These are phyloP conservation scores for Protomyces gravidus DNA, from an alignment of 1,139 yeast species.

Conservation along the genomic window DNA sequence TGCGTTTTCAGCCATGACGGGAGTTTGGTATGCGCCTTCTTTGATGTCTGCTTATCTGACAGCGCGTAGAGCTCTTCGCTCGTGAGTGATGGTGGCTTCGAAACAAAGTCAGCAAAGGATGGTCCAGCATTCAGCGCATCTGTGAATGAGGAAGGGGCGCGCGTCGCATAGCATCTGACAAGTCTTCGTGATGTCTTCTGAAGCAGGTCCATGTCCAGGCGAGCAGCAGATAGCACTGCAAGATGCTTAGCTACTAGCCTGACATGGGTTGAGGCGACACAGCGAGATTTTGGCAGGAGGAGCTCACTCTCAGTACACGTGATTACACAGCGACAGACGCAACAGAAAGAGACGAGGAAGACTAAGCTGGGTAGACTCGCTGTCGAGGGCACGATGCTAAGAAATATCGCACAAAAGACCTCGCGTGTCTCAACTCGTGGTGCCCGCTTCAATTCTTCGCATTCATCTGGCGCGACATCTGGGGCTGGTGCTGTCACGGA, in stretches of 20 bases:
- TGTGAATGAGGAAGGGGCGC: conserved; percentile 60
- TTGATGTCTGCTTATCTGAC: conserved; percentile 21
- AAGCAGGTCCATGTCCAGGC: no score
- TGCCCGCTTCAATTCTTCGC: neutral
- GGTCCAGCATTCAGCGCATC: conserved; percentile 81
- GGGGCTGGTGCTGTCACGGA: conserved; percentile 15
- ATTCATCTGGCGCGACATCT: neutral
- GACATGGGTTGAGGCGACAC: neutral
- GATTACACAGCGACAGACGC: neutral
- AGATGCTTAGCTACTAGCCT: no score
- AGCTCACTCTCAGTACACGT: no score
- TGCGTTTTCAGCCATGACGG: conserved; percentile 95
- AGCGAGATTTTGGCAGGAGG: no score
- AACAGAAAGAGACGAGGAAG: neutral
- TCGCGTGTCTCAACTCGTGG: neutral
- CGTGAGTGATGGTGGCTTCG: conserved; percentile 58
- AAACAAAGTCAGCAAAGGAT: conserved; percentile 82
- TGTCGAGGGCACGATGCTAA: neutral
- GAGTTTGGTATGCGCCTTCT: conserved; percentile 39
- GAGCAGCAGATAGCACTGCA: no score
- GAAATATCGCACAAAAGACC: neutral
- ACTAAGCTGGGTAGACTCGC: neutral
- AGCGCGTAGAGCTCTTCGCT: conserved; percentile 27
- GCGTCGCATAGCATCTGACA: conserved; percentile 33
- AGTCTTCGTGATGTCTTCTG: no score